Evolutionary conservation across 148 eudicot genomes (phyloP).

Genomic region (Pharnaceum exiguum): DNA sequence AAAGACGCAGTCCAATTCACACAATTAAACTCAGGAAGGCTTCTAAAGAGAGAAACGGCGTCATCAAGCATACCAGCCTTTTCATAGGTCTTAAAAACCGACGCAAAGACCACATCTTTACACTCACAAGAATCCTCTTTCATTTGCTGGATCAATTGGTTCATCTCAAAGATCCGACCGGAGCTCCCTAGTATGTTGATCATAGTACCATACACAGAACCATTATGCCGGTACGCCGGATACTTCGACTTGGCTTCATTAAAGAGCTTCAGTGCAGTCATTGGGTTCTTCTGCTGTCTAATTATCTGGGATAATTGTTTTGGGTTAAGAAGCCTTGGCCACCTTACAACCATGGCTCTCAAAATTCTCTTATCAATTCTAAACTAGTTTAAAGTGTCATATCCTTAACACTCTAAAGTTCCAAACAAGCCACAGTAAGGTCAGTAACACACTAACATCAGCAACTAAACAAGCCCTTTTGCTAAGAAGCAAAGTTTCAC

Average conservation of each 20-base stretch:
- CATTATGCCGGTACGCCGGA: conserved; percentile 72
- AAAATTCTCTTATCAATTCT: too few relatives aligned
- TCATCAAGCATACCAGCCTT: conserved; percentile 58
- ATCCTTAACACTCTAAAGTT: too few relatives aligned
- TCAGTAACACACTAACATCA: too few relatives aligned
- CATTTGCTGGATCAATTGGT: conserved; percentile 62
- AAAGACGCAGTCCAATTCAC: conserved; percentile 78
- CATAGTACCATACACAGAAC: conserved; percentile 76
- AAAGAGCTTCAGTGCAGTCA: conserved; percentile 49
- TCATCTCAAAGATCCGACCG: conserved; percentile 59
- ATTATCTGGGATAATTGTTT: conserved; percentile 49
- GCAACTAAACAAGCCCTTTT: too few relatives aligned
- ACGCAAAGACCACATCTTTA: conserved; percentile 54
- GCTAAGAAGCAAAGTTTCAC: too few relatives aligned
- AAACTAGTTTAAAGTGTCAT: too few relatives aligned
- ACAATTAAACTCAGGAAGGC: conserved; percentile 65
- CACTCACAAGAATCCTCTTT: conserved; percentile 75
- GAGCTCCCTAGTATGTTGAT: conserved; percentile 61
- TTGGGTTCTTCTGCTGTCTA: conserved; percentile 46
- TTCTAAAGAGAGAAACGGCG: conserved; percentile 61
- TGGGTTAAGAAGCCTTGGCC: conserved; percentile 63
- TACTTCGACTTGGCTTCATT: conserved; percentile 56
- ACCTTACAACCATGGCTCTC: conserved; percentile 35
- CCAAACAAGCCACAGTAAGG: too few relatives aligned
- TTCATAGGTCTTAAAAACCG: conserved; percentile 58